A percentile compares a stretch with the other conserved stretches of the same genome.
Conservation (phyloP, 306 rosid species). For the Urtica urens region DNA sequence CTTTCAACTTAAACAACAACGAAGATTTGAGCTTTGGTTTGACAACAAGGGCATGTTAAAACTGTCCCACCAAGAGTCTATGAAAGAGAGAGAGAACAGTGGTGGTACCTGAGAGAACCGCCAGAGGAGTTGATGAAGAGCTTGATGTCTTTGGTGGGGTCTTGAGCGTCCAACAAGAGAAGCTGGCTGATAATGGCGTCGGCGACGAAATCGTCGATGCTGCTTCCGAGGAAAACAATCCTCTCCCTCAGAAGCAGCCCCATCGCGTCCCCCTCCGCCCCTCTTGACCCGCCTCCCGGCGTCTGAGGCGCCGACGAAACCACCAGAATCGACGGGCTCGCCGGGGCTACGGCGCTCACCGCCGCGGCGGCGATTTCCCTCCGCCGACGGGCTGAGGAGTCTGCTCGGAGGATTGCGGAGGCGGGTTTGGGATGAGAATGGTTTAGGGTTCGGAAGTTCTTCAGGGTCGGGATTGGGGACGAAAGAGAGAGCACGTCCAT, state of each 20-base stretch:
- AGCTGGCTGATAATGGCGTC: slow-evolving; percentile 80
- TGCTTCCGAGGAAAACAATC: slow-evolving; percentile 74
- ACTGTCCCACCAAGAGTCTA: no score
- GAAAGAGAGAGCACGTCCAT: slow-evolving; percentile 65
- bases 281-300: slow-evolving; percentile 49
- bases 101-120: slow-evolving; percentile 75
- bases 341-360: slow-evolving; percentile 6
- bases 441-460: slow-evolving; percentile 7
- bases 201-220: slow-evolving; percentile 79
- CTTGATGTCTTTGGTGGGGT: slow-evolving; percentile 69
- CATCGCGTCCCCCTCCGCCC: slow-evolving; percentile 72
- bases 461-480: slow-evolving; percentile 19
- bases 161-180: slow-evolving; percentile 76
- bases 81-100: no score
- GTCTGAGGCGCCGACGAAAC: slow-evolving; percentile 39
- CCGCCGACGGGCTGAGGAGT: slow-evolving; percentile 7
- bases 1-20: no score
- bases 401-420: slow-evolving; percentile 8
- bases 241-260: slow-evolving; percentile 82
- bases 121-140: slow-evolving; percentile 82
- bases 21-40: no score
- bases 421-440: slow-evolving; percentile 20
- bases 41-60: no score
- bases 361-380: slow-evolving; percentile 1
- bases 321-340: slow-evolving; percentile 6